Evolutionary conservation across 1,284 basidiomycete genomes (phyloP), one percentile per base, ranked within the genome.

Genomic region (Mrakiaceae sp.): DNA sequence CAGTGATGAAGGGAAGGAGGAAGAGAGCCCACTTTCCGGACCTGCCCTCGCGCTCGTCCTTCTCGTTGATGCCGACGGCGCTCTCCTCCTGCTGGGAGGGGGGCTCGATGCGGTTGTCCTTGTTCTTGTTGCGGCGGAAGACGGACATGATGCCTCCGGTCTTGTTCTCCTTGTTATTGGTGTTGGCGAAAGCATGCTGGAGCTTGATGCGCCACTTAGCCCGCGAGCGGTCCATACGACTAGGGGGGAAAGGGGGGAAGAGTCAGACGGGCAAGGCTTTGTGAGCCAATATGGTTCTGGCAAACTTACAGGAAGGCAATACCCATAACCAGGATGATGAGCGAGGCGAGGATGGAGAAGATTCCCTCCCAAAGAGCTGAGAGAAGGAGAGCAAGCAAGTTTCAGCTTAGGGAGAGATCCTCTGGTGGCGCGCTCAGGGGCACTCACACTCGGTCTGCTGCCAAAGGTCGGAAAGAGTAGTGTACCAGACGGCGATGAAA

Each of bases 151-250:
- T 50, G n/a, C 49, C 50, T 27, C 27, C n/a, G 14, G 27, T 63
- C 53, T 79, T 67, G 71, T 79, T 5, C 80, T 75, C 66, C 3
- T 76, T 72, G 60, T 82, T 81, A 64, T 78, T 78, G 47, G 52
- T 46, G 5, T 58, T 56, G 12, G 43, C 44, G 75, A 95, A 94
- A 0, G 91, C 87, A 47, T 80, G 80, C 66, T 84, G 81, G 58
- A 97, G 83, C 79, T 94, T 95, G 72, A 90, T 77, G 68, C 89
- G 84, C 93, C 92, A 97, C 75, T 90, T 90, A 39, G 86, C 82
- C 73, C 90, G 88, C 10, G 91, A 87, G 69, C 81, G 79, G 71
- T 78, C 75, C 75, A 78, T 76, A 67, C 74, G 55, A 27, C 55
- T 75, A 11, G 42, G 10, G 16, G n/a, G 27, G 39, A 43, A 16